Evolutionary conservation across 2,329 filamentous ascomycete species (phyloP).

Genomic region (Exophiala alcalophila): DNA sequence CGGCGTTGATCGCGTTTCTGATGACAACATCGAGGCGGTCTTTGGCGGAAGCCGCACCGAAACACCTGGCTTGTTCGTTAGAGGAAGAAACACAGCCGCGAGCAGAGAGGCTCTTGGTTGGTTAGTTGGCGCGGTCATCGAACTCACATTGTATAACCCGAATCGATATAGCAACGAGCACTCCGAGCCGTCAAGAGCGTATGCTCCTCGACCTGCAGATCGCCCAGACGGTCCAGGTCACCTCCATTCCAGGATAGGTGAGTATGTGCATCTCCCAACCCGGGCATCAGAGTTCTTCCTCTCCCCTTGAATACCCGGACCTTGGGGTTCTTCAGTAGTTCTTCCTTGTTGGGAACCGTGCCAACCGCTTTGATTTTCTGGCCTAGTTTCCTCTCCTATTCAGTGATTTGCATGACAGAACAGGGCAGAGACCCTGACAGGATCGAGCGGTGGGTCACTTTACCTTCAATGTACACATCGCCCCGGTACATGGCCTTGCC

Average conservation of each 20-base stretch:
- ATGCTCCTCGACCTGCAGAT: slow-evolving; percentile 49
- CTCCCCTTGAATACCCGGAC: slow-evolving; percentile 41
- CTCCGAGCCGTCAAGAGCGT: slow-evolving; percentile 44
- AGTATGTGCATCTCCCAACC: slow-evolving; percentile 50
- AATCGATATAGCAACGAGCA: slow-evolving; percentile 48
- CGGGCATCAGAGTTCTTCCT: slow-evolving; percentile 50
- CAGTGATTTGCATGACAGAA: no score
- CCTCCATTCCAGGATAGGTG: slow-evolving; percentile 51
- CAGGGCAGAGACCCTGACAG: background rate
- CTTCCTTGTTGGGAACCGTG: slow-evolving; percentile 34
- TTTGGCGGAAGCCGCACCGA: slow-evolving; percentile 49
- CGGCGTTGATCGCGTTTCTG: slow-evolving; percentile 50
- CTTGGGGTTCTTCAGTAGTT: slow-evolving; percentile 33
- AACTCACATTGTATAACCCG: slow-evolving; percentile 48
- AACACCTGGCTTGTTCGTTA: slow-evolving; percentile 36
- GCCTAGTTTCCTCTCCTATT: no score
- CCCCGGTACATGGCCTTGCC: slow-evolving; percentile 39
- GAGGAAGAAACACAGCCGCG: no score
- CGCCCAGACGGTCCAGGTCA: slow-evolving; percentile 43
- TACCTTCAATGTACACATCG: slow-evolving; percentile 42
- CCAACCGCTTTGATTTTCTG: slow-evolving; percentile 38
- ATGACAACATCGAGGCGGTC: slow-evolving; percentile 48
- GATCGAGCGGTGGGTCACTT: background rate
- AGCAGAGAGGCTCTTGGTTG: no score
- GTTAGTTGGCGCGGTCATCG: no score